These are phyloP conservation scores for Colletotrichum navitas DNA, from an alignment of 2,329 filamentous ascomycete species.

Conservation along the genomic window DNA sequence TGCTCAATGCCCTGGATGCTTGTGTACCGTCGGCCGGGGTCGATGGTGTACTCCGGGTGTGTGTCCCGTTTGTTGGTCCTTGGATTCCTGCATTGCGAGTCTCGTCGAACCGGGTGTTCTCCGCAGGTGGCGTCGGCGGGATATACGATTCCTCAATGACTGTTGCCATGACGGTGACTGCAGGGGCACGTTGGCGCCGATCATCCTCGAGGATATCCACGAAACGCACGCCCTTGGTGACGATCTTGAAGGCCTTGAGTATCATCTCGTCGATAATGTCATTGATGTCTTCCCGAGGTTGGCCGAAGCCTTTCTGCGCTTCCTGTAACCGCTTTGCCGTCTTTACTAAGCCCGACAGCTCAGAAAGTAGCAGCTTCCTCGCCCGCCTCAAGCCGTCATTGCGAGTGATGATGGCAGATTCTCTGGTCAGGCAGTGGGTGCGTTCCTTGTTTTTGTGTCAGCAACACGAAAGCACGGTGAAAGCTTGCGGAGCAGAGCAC, in stretches of 20 bases:
- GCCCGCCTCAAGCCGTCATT: conserved; percentile 83
- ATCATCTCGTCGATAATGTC: conserved; percentile 93
- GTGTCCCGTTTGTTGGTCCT: conserved; percentile 49
- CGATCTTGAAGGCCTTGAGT: conserved; percentile 91
- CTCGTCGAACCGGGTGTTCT: conserved; percentile 64
- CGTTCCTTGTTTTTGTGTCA: conserved; percentile 72
- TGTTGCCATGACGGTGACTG: conserved; percentile 71
- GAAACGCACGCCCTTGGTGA: conserved; percentile 91
- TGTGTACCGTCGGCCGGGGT: conserved; percentile 55
- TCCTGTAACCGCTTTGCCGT: conserved; percentile 88
- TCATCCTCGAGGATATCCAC: conserved; percentile 85
- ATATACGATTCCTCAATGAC: conserved; percentile 69
- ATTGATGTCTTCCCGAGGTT: conserved; percentile 71
- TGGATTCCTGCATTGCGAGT: conserved; percentile 58
- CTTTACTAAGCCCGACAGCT: conserved; percentile 90
- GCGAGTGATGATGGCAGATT: conserved; percentile 79
- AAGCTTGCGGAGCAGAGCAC: background rate
- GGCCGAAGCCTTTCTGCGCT: conserved; percentile 65
- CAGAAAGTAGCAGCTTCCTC: conserved; percentile 88
- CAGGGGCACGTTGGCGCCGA: conserved; percentile 60
- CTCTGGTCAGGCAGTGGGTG: conserved; percentile 87
- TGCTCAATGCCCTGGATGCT: conserved; percentile 52
- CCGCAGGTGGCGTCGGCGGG: conserved; percentile 74
- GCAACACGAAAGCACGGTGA: background rate
- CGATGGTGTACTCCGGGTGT: conserved; percentile 51